Percentiles rank a stretch among this genome's conserved stretches.
Conservation (phyloP, 192 early-diverging fungal genomes). For the Helicostylum pulchrum region DNA sequence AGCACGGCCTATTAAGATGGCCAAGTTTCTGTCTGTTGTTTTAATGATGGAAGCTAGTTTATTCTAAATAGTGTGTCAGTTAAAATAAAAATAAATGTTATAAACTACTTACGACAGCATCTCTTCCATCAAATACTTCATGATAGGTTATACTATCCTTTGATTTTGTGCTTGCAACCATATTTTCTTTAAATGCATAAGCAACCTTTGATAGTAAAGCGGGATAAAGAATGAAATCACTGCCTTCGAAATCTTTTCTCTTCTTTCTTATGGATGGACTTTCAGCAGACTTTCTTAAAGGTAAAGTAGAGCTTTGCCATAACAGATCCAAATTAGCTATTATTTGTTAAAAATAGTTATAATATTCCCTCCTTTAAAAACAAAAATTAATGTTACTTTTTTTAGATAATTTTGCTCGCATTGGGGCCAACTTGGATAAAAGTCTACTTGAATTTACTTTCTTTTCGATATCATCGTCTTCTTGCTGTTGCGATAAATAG, state of each 20-base stretch:
- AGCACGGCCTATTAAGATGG: conserved; percentile 82
- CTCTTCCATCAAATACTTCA: conserved; percentile 81
- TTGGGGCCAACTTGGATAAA: conserved; percentile 29
- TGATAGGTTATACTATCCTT: conserved; percentile 83
- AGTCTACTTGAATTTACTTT: conserved; percentile 17
- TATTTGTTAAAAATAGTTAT: neutral
- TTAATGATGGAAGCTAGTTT: conserved; percentile 75
- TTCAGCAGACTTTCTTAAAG: conserved; percentile 6
- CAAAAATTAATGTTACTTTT: neutral
- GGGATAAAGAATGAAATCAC: conserved; percentile 51
- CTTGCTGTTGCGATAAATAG: conserved; percentile 22
- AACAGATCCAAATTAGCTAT: conserved; percentile 12
- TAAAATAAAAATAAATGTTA: neutral
- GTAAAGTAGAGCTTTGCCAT: conserved; percentile 1
- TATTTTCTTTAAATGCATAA: conserved; percentile 54
- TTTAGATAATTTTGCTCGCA: conserved; percentile 31
- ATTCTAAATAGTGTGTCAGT: conserved; percentile 46
- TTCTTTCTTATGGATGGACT: conserved; percentile 7
- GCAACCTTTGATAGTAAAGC: conserved; percentile 73
- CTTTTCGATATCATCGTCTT: conserved; percentile 10
- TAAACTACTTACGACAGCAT: conserved; percentile 69
- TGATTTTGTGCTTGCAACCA: conserved; percentile 58
- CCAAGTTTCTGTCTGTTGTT: conserved; percentile 83
- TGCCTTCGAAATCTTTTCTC: neutral
- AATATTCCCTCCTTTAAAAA: neutral